Conservation (phyloP, 2,329 filamentous ascomycete genomes). For the Aspergillus neoniger region DNA sequence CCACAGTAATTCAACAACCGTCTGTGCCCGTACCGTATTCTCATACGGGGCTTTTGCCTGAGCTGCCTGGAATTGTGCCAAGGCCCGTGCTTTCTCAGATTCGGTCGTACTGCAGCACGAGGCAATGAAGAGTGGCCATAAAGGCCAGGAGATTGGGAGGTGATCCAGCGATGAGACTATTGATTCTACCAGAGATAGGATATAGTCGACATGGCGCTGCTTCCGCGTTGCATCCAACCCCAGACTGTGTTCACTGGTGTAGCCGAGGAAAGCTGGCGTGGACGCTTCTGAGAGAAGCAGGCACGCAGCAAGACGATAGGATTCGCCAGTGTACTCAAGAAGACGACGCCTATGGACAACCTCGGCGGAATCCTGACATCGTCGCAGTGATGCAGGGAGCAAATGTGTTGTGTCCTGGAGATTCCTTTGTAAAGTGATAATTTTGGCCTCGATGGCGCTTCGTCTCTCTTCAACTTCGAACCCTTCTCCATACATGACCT, state of each 20-base stretch:
- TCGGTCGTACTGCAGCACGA: neutral
- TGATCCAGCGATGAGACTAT: neutral
- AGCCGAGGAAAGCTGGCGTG: constrained; percentile 1
- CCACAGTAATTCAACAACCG: constrained; percentile 1
- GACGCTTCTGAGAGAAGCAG: constrained; percentile 7
- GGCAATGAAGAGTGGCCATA: constrained; percentile 6
- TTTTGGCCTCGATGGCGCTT: neutral
- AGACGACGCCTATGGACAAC: neutral
- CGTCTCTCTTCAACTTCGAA: neutral
- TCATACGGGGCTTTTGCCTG: constrained; percentile 7
- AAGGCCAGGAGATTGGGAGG: constrained; percentile 4
- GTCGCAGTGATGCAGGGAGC: neutral
- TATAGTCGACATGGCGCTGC: neutral
- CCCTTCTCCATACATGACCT: neutral
- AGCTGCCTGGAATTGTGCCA: neutral
- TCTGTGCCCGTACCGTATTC: constrained; percentile 4
- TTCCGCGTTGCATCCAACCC: neutral
- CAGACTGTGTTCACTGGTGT: neutral
- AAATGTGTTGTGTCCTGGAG: neutral
- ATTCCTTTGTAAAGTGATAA: neutral
- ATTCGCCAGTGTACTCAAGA: constrained; percentile 2
- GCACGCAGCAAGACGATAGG: constrained; percentile 1
- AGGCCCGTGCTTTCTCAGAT: neutral
- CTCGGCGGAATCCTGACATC: neutral
- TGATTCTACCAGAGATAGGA: neutral